These are phyloP conservation scores for Millerago galiae DNA, from an alignment of 805 yeast genomes.

Conservation along the genomic window DNA sequence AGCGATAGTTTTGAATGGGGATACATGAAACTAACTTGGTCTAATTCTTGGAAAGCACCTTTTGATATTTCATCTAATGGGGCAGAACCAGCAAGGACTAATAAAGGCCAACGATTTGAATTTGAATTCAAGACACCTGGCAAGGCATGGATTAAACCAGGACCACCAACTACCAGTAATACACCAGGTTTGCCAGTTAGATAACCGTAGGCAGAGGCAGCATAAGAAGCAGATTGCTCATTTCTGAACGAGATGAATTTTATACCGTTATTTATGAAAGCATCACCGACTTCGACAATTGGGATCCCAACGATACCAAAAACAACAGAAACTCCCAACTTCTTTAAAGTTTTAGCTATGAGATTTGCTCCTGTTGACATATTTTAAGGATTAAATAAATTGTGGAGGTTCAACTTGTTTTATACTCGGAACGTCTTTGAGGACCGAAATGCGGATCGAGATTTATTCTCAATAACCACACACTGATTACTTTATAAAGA, in stretches of 20 bases:
- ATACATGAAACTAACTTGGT: conserved; percentile 47
- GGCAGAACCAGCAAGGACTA: conserved; percentile 60
- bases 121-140: conserved; percentile 62
- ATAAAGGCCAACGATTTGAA: conserved; percentile 57
- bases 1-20: conserved; percentile 48
- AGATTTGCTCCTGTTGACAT: conserved; percentile 34
- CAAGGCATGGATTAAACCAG: conserved; percentile 62
- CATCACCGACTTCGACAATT: conserved; percentile 62
- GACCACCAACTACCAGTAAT: conserved; percentile 67
- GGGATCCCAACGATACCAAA: conserved; percentile 78
- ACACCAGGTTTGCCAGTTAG: conserved; percentile 62
- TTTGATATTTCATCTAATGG: conserved; percentile 40
- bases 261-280: conserved; percentile 46
- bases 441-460: not conserved
- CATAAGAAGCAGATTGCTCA: conserved; percentile 72
- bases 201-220: conserved; percentile 67
- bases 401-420: not conserved
- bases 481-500: no score
- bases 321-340: conserved; percentile 47
- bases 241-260: conserved; percentile 56
- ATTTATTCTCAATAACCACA: no score
- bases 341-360: conserved; percentile 41
- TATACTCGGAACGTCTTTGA: no score
- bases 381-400: not conserved
- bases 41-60: conserved; percentile 70